Evolutionary conservation across 441 rosid genomes (phyloP).

Genomic region (Cnidoscolus chayamansa): DNA sequence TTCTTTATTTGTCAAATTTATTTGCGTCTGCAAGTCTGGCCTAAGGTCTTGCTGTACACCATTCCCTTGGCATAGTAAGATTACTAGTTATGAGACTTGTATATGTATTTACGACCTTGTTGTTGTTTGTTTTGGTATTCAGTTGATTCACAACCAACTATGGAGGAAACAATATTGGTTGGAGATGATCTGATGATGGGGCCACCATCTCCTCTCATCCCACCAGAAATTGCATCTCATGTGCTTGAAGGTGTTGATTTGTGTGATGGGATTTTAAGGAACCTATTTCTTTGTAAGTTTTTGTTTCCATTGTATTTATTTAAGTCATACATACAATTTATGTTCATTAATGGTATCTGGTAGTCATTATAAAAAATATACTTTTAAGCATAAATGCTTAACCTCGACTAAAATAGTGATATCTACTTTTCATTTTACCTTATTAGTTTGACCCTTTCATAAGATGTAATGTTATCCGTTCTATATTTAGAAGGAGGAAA

Average conservation of each 20-base stretch:
- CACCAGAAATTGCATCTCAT: slow-evolving; percentile 88
- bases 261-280: slow-evolving; percentile 79
- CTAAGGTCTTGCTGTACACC: not conserved
- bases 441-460: not conserved
- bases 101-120: slow-evolving; percentile 19
- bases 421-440: not conserved
- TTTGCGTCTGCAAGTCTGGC: not conserved
- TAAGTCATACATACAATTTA: not conserved
- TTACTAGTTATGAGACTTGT: not conserved
- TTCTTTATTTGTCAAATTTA: not conserved
- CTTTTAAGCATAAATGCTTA: slow-evolving; percentile 3
- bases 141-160: slow-evolving; percentile 89
- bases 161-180: slow-evolving; percentile 95
- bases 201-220: slow-evolving; percentile 84
- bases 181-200: slow-evolving; percentile 97
- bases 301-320: not conserved
- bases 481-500: not conserved
- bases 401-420: not conserved
- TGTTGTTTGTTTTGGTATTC: slow-evolving; percentile 27
- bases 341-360: not conserved
- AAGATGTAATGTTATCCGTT: not conserved
- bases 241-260: slow-evolving; percentile 83
- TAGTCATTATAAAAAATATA: not conserved
- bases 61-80: not conserved
- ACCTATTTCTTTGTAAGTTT: slow-evolving; percentile 79